These are phyloP conservation scores for Chlorella sp. DNA, from an alignment of 139 green algal species.

Conservation along the genomic window DNA sequence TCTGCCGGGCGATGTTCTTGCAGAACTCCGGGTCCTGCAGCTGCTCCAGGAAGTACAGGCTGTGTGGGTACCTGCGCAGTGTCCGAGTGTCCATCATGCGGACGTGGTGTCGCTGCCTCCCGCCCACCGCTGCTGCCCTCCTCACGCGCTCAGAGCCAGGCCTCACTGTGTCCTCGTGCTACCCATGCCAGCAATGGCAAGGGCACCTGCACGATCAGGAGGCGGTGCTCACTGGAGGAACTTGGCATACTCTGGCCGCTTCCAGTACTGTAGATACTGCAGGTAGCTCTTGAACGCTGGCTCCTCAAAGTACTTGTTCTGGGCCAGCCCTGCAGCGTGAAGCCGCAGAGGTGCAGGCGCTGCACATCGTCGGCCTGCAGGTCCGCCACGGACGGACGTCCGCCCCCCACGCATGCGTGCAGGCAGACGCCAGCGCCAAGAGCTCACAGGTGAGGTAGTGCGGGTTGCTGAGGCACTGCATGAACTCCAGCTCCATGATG, in stretches of 20 bases:
- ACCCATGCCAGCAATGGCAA: background rate
- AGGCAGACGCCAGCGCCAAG: background rate
- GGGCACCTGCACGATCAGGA: background rate
- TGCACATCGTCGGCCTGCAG: background rate
- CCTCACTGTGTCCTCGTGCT: background rate
- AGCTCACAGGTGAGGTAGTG: constrained; percentile 87
- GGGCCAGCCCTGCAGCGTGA: constrained; percentile 67
- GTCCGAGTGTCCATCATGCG: background rate
- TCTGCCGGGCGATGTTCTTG: constrained; percentile 37
- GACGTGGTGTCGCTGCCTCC: background rate
- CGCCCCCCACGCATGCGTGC: background rate
- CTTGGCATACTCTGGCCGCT: constrained; percentile 66
- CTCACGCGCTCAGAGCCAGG: background rate
- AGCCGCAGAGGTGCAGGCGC: background rate
- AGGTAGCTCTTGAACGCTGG: constrained; percentile 80
- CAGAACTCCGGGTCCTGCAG: constrained; percentile 74
- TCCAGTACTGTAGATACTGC: constrained; percentile 92
- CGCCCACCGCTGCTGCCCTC: background rate
- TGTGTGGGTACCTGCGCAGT: constrained; percentile 71
- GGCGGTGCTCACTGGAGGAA: constrained; percentile 71
- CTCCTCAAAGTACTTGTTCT: constrained; percentile 81
- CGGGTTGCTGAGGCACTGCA: constrained; percentile 87
- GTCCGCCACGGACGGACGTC: too few relatives aligned
- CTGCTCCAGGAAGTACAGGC: constrained; percentile 77
- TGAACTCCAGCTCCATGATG: constrained; percentile 88